phyloP scores from a whole-genome alignment of 208 protist genomes.

The Acanthamoeba sp. region DNA sequence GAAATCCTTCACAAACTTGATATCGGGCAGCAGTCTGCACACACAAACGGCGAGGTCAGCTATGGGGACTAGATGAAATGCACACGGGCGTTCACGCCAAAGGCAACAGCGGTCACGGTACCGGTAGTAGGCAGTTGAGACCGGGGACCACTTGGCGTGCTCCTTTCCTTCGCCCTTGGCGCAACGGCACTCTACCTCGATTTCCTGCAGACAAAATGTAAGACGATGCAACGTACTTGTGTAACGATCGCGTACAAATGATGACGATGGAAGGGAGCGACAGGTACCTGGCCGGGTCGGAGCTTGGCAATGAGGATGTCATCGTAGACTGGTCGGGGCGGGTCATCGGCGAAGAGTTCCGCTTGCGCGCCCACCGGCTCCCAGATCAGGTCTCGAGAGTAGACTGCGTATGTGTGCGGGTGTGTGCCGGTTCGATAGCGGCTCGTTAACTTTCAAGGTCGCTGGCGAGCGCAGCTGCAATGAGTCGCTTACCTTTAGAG shows the following conservation, averaged over 20 bases:
- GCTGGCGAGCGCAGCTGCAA: too few species aligned
- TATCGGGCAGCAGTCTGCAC: conserved; percentile 93
- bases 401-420: conserved; percentile 86
- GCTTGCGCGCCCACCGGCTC: conserved; percentile 91
- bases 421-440: too few species aligned
- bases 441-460: too few species aligned
- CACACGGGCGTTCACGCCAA: conserved; percentile 67
- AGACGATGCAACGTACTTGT: too few species aligned
- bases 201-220: too few species aligned
- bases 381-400: conserved; percentile 95
- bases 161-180: conserved; percentile 97
- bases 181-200: conserved; percentile 94
- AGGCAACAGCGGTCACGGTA: background rate
- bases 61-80: too few species aligned
- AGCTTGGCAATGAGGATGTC: conserved; percentile 98
- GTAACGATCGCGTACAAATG: background rate
- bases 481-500: conserved; percentile 17
- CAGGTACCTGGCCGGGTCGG: conserved; percentile 94
- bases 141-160: conserved; percentile 99
- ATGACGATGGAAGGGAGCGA: background rate
- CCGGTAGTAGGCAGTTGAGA: conserved; percentile 97
- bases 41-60: conserved; percentile 62
- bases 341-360: conserved; percentile 82
- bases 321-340: conserved; percentile 95
- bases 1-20: conserved; percentile 91